Base-by-base conservation (phyloP, 2,329 filamentous ascomycete genomes). In the Curvularia spicifera region DNA sequence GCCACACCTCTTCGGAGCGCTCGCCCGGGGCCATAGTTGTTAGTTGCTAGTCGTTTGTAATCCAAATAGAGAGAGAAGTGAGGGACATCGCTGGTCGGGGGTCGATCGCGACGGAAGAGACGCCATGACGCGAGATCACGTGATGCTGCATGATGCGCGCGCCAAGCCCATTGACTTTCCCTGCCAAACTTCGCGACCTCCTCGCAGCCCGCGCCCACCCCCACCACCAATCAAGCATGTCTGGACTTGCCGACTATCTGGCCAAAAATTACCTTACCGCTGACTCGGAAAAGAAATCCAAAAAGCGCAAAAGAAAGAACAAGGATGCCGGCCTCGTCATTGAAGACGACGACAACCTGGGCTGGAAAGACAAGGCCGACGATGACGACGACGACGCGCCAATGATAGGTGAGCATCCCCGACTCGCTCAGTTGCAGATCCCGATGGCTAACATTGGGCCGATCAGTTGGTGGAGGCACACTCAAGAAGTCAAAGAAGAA, bases 231-330 rank as follows among this genome's bases (percentile, higher is more conserved):
- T 57, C 62, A 66, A 51, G 22, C 63, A 88, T 89, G 85, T 83
- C 84, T 55, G 56, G 51, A 50, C 84, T 97, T 65, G 89, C 92
- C 57, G 87, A 88, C 72, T 99, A 98, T 73, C 86, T 99, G 35
- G 93, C 94, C 37, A 89, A 91, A 63, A 95, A 93, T 77, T 99
- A 99, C 76, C 88, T 99, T 49, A 91, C 84, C 1, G 87, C 88
- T 40, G 87, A 89, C 65, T 70, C 76, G 18, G 71, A 78, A 73
- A 83, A 81, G 68, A 80, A 82, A 51, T 76, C 78, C 28, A 84
- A 83, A 68, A 84, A 84, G 76, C 80, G 82, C 65, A 84, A 84
- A 70, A 73, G 81, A 45, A 75, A 77, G 53, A 72, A 74, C 49
- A 74, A 76, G 51, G 71, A 76, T 53, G 74, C 74, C 44, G 78